These are phyloP conservation scores for Leccinum arenicola DNA, from an alignment of 768 basidiomycete species.

Conservation along the genomic window DNA sequence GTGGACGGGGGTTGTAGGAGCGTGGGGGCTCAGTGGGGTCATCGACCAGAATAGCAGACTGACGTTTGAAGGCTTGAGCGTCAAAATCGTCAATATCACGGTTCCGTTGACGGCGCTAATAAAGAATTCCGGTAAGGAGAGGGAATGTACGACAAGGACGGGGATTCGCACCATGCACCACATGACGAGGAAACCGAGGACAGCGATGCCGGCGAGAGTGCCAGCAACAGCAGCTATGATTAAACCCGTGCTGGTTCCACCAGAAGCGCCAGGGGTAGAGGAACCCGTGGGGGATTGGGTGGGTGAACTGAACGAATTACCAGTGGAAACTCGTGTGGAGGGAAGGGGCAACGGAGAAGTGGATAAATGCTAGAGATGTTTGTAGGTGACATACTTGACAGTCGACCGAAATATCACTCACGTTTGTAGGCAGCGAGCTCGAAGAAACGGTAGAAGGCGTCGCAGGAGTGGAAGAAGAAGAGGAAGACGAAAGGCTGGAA, in stretches of 20 bases:
- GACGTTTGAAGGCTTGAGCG: conserved; percentile 56
- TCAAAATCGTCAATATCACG: conserved; percentile 45
- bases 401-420: conserved; percentile 13
- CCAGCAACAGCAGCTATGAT: conserved; percentile 46
- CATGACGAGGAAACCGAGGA: conserved; percentile 38
- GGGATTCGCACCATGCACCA: conserved; percentile 44
- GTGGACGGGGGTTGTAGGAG: conserved; percentile 54
- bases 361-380: neutral
- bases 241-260: conserved; percentile 30
- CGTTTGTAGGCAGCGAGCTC: conserved; percentile 5
- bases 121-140: conserved; percentile 4
- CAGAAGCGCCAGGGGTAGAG: conserved; percentile 33
- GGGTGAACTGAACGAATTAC: conserved; percentile 1
- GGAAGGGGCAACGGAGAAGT: neutral
- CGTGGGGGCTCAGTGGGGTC: conserved; percentile 43
- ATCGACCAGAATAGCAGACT: conserved; percentile 57
- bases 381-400: neutral
- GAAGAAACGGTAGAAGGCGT: conserved; percentile 7
- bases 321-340: neutral
- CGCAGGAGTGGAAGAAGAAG: conserved; percentile 4
- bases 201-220: conserved; percentile 41
- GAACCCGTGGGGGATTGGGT: conserved; percentile 20
- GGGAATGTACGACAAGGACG: neutral
- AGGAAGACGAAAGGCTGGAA: neutral
- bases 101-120: conserved; percentile 44